A percentile compares a stretch with the other conserved stretches of the same genome.
Conservation (phyloP, 495 filamentous ascomycete species). For the Penicillium crystallinum region DNA sequence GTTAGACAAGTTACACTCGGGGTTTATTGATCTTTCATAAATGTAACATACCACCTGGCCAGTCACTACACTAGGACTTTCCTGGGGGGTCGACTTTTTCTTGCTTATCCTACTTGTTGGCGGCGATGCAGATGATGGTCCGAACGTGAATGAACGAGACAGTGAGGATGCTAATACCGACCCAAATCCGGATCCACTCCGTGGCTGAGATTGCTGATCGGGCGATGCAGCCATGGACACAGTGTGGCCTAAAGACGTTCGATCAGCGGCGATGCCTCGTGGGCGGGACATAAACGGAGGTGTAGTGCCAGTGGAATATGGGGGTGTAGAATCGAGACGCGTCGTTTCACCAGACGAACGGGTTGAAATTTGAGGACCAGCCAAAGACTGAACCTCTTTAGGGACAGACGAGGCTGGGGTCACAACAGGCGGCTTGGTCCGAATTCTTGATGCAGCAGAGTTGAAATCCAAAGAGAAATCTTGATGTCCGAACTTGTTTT, state of each 20-base stretch:
- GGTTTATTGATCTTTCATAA: slow-evolving; percentile 17
- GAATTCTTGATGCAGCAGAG: slow-evolving; percentile 19
- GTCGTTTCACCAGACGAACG: slow-evolving; percentile 36
- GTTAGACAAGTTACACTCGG: background rate
- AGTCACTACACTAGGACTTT: slow-evolving; percentile 57
- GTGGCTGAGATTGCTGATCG: slow-evolving; percentile 48
- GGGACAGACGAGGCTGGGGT: slow-evolving; percentile 50
- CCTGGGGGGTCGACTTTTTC: slow-evolving; percentile 62
- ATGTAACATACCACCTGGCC: slow-evolving; percentile 61
- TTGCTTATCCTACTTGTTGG: slow-evolving; percentile 41
- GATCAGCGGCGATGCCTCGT: slow-evolving; percentile 28
- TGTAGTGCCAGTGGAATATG: slow-evolving; percentile 58
- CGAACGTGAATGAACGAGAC: slow-evolving; percentile 65
- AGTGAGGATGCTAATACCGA: slow-evolving; percentile 66
- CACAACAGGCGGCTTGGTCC: slow-evolving; percentile 28
- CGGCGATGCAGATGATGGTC: slow-evolving; percentile 62
- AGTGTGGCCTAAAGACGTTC: slow-evolving; percentile 45
- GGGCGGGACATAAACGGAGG: slow-evolving; percentile 49
- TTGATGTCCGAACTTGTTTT: slow-evolving; percentile 15
- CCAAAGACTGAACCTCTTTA: slow-evolving; percentile 51
- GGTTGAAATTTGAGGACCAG: slow-evolving; percentile 54
- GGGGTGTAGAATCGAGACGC: slow-evolving; percentile 46
- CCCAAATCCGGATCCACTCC: slow-evolving; percentile 42
- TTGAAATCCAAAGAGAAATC: slow-evolving; percentile 32
- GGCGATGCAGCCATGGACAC: slow-evolving; percentile 65